Percentiles rank a stretch among this genome's conserved stretches.
These are phyloP conservation scores for Przewalskia tangutica DNA, from an alignment of 257 asterid species.

Conservation along the genomic window DNA sequence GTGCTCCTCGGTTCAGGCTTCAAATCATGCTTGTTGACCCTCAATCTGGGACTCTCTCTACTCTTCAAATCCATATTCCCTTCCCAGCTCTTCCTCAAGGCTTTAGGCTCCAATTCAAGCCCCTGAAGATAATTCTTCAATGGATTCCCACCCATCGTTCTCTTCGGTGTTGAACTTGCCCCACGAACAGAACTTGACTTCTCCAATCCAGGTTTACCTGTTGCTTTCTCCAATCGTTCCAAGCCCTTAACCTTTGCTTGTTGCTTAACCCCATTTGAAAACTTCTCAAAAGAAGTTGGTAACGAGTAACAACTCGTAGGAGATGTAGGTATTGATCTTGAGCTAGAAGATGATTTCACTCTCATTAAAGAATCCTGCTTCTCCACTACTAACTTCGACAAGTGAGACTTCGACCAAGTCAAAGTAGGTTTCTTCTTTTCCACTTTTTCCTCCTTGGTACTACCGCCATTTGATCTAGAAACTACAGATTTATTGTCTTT, in stretches of 20 bases:
- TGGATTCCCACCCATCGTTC: constrained; percentile 32
- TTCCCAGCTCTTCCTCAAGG: constrained; percentile 98
- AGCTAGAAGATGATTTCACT: constrained; percentile 51
- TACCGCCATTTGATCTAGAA: constrained; percentile 27
- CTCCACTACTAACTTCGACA: constrained; percentile 53
- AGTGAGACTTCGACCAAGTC: constrained; percentile 76
- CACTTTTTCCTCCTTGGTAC: constrained; percentile 33
- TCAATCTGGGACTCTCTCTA: constrained; percentile 79
- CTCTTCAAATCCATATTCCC: constrained; percentile 72
- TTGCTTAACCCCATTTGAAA: constrained; percentile 66
- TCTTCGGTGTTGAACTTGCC: constrained; percentile 37
- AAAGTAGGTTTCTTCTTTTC: constrained; percentile 46
- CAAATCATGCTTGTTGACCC: constrained; percentile 43
- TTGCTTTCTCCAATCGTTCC: constrained; percentile 60
- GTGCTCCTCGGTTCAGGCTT: constrained; percentile 58
- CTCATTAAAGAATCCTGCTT: constrained; percentile 51
- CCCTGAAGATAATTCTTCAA: constrained; percentile 61
- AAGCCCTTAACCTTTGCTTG: constrained; percentile 68
- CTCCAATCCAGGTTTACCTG: constrained; percentile 32
- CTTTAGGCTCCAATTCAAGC: constrained; percentile 76
- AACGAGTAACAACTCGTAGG: constrained; percentile 91
- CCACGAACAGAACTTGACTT: constrained; percentile 44
- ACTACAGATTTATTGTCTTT: constrained; percentile 36
- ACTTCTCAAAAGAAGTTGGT: constrained; percentile 93
- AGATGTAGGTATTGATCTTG: constrained; percentile 91